Evolutionary conservation across 2,329 filamentous ascomycete genomes (phyloP).

Genomic region (Fragosphaeria purpurea): DNA sequence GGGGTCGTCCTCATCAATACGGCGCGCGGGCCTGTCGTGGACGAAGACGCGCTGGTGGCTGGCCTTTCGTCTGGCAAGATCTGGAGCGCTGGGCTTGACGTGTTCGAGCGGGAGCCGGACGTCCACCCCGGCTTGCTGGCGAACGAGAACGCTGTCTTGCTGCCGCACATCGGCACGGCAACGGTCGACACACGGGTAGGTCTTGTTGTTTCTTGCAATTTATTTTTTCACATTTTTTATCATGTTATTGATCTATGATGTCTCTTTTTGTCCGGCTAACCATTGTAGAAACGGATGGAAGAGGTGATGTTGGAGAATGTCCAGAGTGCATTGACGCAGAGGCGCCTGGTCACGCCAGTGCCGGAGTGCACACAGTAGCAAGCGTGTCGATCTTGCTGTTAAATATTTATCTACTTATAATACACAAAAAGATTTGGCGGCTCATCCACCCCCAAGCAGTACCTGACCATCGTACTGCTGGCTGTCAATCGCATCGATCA

Average conservation of each 20-base stretch:
- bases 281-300: slow-evolving; percentile 1
- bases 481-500: slow-evolving; percentile 4
- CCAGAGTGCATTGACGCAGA: slow-evolving; percentile 13
- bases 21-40: slow-evolving; percentile 39
- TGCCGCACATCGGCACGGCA: slow-evolving; percentile 82
- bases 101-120: slow-evolving; percentile 43
- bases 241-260: no score
- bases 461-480: slow-evolving; percentile 2
- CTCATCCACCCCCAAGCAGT: background rate
- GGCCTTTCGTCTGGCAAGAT: slow-evolving; percentile 35
- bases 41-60: slow-evolving; percentile 37
- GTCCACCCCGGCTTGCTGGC: slow-evolving; percentile 61
- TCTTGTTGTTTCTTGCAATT: no score
- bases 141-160: slow-evolving; percentile 61
- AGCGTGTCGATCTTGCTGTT: no score
- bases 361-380: slow-evolving; percentile 3
- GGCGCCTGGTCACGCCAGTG: background rate
- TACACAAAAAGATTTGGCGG: no score
- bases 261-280: no score
- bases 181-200: slow-evolving; percentile 46
- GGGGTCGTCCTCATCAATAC: slow-evolving; percentile 44
- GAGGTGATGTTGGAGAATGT: slow-evolving; percentile 4
- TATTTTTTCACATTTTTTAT: no score
- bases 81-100: slow-evolving; percentile 37
- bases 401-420: no score